A percentile compares a stretch with the other conserved stretches of the same genome.
Conservation (phyloP, 1,284 basidiomycete genomes). For the Microbotryum lychnidis-dioicae region DNA sequence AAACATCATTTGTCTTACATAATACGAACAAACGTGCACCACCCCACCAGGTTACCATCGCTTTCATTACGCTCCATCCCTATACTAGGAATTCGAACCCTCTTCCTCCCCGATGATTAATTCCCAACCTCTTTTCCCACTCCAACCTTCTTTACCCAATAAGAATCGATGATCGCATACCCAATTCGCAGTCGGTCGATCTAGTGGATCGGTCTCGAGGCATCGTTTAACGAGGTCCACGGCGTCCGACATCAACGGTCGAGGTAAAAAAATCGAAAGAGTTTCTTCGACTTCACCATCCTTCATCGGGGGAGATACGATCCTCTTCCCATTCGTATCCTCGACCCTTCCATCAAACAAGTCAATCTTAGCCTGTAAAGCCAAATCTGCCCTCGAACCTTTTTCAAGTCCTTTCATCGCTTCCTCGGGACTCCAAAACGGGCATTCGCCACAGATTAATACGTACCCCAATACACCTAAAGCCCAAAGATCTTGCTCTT, state of each 20-base stretch:
- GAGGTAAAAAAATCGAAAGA: slow-evolving; percentile 6
- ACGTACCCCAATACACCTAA: slow-evolving; percentile 97
- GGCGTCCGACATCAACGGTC: slow-evolving; percentile 55
- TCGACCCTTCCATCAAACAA: neutral
- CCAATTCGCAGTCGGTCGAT: slow-evolving; percentile 71
- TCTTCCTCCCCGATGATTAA: neutral
- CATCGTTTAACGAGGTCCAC: slow-evolving; percentile 70
- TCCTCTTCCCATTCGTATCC: too few relatives aligned
- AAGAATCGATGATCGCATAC: slow-evolving; percentile 71
- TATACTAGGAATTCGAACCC: neutral
- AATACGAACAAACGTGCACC: too few relatives aligned
- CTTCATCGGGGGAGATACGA: too few relatives aligned
- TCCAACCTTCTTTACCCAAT: slow-evolving; percentile 50
- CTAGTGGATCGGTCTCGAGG: slow-evolving; percentile 59
- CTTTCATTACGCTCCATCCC: too few relatives aligned
- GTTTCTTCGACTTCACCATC: slow-evolving; percentile 17
- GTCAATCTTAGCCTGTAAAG: slow-evolving; percentile 47
- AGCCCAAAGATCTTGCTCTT: slow-evolving; percentile 97
- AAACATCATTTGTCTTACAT: too few relatives aligned
- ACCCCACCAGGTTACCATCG: too few relatives aligned
- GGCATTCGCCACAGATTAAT: slow-evolving; percentile 59
- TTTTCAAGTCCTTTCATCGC: slow-evolving; percentile 63
- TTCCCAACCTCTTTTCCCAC: slow-evolving; percentile 37
- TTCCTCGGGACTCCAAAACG: slow-evolving; percentile 73
- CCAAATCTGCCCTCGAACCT: slow-evolving; percentile 50